Base-by-base conservation (phyloP, 2,329 filamentous ascomycete species). In the Cercospora zeina region DNA sequence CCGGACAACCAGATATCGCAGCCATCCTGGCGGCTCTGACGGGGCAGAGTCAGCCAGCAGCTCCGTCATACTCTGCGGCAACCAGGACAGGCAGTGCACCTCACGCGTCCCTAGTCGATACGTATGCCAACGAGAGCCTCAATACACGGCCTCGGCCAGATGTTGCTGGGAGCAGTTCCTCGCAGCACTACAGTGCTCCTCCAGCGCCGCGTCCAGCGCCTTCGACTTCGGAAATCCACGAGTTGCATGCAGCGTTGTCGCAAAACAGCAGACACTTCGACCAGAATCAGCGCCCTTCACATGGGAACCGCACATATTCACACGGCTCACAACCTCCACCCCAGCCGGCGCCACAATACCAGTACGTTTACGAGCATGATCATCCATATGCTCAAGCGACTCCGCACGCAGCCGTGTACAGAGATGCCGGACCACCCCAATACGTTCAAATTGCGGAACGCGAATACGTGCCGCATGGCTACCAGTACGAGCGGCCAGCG, bases 11-110 rank as follows among this genome's bases (percentile, higher is more conserved):
- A 13, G 70, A 73, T 47, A 72, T 73, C 34, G 65, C 71, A 42
- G 70, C 71, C 9, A 74, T 74, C 30, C 34, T 73, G 59, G 69
- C 70, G 21, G 62, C 64, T 24, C 56, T 72, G 42, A 69, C 66
- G 19, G 65, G 64, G 6, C 64, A 69, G 24, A 55, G 58, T 37
- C 58, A 57, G 16, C 49, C 61, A 33, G 56, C 63, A 5, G 64
- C 66, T 4, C 61, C 70, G 24, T 61, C 69, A 7, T 42, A 57
- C 9, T 45, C 65, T 39, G 58, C 42, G 10, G 61, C 60, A 39
- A 55, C 60, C 59, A 62, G 63, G 24, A 21, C 63, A 51, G 62
- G 56, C 16, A 67, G 64, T 57, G 60, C 64, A 19, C 60, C 64
- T 6, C 58, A 51, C 34, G 62, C 64, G 19, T 10, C 53, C 14